These are phyloP conservation scores for Geranomyces variabilis DNA, from an alignment of 192 early-diverging fungal genomes.

Conservation along the genomic window DNA sequence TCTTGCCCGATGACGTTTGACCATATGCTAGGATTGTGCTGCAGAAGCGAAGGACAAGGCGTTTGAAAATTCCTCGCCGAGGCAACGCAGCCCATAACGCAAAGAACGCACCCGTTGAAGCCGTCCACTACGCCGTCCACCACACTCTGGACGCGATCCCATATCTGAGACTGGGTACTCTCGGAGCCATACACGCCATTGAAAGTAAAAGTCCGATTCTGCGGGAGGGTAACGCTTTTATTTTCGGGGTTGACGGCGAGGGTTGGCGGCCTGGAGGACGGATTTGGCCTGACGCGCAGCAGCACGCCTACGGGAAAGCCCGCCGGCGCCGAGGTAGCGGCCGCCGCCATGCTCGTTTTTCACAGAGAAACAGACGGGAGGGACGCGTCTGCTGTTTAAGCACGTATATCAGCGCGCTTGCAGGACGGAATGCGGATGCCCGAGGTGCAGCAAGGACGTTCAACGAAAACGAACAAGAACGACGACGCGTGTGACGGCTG, in stretches of 20 bases:
- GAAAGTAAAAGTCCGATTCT: conserved; percentile 28
- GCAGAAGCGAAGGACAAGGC: conserved; percentile 1
- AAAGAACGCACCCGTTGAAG: conserved; percentile 89
- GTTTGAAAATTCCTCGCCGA: background rate
- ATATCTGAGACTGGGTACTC: conserved; percentile 14
- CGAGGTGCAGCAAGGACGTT: no score
- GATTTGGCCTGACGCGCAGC: conserved; percentile 9
- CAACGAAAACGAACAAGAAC: no score
- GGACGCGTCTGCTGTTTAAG: no score
- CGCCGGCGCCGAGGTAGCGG: no score
- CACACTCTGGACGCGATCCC: background rate
- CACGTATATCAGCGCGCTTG: no score
- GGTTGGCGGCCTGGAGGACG: background rate
- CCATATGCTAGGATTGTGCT: conserved; percentile 35
- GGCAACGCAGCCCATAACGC: conserved; percentile 41
- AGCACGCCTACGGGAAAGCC: background rate
- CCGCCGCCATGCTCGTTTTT: no score
- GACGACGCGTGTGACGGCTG: no score
- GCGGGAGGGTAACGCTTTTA: conserved; percentile 14
- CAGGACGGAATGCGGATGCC: no score
- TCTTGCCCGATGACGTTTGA: conserved; percentile 59
- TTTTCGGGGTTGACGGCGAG: conserved; percentile 1
- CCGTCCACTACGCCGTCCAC: conserved; percentile 73
- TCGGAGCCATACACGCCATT: conserved; percentile 21
- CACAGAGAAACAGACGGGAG: no score